These are phyloP conservation scores for Rugonectria rugulosa DNA, from an alignment of 2,329 filamentous ascomycete species.

Conservation along the genomic window DNA sequence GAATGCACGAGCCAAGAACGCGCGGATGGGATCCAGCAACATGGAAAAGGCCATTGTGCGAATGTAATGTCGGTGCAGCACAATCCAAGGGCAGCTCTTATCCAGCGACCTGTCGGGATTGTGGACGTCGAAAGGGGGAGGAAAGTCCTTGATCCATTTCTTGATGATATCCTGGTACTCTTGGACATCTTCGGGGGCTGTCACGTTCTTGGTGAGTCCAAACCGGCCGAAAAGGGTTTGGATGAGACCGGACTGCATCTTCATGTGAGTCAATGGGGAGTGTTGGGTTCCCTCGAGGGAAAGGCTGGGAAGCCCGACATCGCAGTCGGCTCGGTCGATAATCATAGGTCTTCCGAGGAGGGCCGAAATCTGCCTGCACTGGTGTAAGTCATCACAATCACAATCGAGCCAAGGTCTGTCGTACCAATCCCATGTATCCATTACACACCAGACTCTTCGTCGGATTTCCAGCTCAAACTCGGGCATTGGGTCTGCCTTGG, in stretches of 20 bases:
- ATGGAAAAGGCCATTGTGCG: constrained; percentile 54
- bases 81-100: constrained; percentile 49
- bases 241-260: constrained; percentile 46
- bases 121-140: constrained; percentile 47
- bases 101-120: constrained; percentile 53
- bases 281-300: constrained; percentile 42
- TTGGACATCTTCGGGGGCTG: constrained; percentile 39
- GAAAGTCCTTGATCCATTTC: constrained; percentile 53
- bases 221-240: constrained; percentile 42
- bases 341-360: constrained; percentile 45
- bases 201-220: constrained; percentile 40
- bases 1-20: constrained; percentile 51
- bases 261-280: constrained; percentile 47
- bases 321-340: constrained; percentile 45
- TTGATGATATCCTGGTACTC: constrained; percentile 47
- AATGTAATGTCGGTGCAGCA: constrained; percentile 55
- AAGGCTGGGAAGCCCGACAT: constrained; percentile 43
- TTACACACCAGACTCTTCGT: constrained; percentile 47
- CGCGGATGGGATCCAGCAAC: constrained; percentile 54
- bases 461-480: constrained; percentile 48
- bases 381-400: constrained; percentile 1
- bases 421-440: constrained; percentile 51
- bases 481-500: constrained; percentile 33
- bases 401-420: neutral
- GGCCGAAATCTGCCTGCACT: constrained; percentile 45